A percentile compares a stretch with the other conserved stretches of the same genome.
phyloP scores from a whole-genome alignment of 192 early-diverging fungal species.

The Coemansia sp. region DNA sequence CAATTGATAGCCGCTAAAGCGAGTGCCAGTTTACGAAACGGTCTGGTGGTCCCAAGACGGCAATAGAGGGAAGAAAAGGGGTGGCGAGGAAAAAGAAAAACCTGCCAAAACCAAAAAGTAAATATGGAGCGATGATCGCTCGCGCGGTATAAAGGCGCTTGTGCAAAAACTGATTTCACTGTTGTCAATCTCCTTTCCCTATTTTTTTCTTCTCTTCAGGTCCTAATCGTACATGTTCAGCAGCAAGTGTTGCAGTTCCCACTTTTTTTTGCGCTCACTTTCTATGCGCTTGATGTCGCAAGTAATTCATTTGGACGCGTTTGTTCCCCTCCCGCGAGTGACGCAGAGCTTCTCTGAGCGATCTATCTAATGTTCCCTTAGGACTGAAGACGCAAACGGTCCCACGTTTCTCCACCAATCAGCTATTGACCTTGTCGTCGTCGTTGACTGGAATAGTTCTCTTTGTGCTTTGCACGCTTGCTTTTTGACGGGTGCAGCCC shows the following conservation, averaged over 20 bases:
- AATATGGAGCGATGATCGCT: not conserved
- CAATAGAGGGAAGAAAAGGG: conserved; percentile 4
- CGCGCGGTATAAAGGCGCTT: not conserved
- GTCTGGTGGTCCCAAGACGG: not conserved
- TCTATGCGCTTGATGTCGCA: too few relatives aligned
- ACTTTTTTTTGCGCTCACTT: too few relatives aligned
- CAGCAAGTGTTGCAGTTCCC: not conserved
- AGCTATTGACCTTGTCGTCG: not conserved
- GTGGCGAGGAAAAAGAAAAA: not conserved
- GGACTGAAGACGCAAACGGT: not conserved
- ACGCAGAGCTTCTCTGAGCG: not conserved
- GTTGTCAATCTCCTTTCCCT: conserved; percentile 2
- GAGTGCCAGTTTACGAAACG: not conserved
- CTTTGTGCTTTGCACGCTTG: too few relatives aligned
- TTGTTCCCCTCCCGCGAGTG: not conserved
- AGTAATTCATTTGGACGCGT: not conserved
- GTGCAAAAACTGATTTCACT: not conserved
- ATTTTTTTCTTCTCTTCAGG: not conserved
- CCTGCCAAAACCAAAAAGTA: not conserved
- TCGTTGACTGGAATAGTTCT: not conserved
- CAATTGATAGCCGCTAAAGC: not conserved
- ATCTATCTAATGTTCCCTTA: not conserved
- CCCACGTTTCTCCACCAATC: not conserved
- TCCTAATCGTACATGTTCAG: not conserved
- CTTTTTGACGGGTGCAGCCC: too few relatives aligned